phyloP scores from a whole-genome alignment of 179 eudicot species.

The Beta macrorhiza region DNA sequence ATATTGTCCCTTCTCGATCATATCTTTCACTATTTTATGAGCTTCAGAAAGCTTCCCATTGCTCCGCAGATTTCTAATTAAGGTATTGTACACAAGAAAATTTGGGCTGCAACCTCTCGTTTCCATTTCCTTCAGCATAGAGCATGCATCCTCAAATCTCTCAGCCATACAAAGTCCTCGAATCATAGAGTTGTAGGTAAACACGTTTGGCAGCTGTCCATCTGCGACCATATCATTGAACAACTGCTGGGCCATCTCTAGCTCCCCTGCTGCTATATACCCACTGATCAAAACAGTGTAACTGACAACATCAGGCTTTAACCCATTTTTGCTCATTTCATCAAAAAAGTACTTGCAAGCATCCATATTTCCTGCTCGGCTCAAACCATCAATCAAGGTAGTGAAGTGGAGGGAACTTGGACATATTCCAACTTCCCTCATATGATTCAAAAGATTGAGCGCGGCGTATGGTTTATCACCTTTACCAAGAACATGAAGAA shows the following conservation, averaged over 20 bases:
- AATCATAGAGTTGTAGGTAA: slow-evolving; percentile 81
- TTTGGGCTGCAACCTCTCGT: slow-evolving; percentile 68
- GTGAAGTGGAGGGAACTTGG: slow-evolving; percentile 79
- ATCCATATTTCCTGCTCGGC: slow-evolving; percentile 77
- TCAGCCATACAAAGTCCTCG: slow-evolving; percentile 77
- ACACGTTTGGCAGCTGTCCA: slow-evolving; percentile 79
- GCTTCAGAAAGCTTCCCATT: slow-evolving; percentile 67
- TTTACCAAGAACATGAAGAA: slow-evolving; percentile 80
- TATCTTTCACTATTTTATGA: slow-evolving; percentile 48
- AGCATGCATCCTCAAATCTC: slow-evolving; percentile 62
- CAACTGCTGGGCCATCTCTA: slow-evolving; percentile 62
- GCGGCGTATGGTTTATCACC: slow-evolving; percentile 72
- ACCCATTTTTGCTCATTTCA: slow-evolving; percentile 69
- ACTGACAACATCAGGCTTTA: slow-evolving; percentile 69
- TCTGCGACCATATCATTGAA: slow-evolving; percentile 61
- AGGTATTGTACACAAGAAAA: slow-evolving; percentile 75
- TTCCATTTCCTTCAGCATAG: slow-evolving; percentile 83
- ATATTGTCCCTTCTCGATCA: slow-evolving; percentile 77
- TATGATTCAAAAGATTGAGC: slow-evolving; percentile 66
- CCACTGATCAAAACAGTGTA: slow-evolving; percentile 83
- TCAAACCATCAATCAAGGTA: slow-evolving; percentile 82
- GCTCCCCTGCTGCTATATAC: slow-evolving; percentile 58
- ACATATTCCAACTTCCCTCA: slow-evolving; percentile 62
- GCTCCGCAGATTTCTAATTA: slow-evolving; percentile 50
- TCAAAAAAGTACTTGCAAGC: slow-evolving; percentile 78